phyloP scores from a whole-genome alignment of 1,139 yeast genomes.

The Blastobotrys ciferrii region DNA sequence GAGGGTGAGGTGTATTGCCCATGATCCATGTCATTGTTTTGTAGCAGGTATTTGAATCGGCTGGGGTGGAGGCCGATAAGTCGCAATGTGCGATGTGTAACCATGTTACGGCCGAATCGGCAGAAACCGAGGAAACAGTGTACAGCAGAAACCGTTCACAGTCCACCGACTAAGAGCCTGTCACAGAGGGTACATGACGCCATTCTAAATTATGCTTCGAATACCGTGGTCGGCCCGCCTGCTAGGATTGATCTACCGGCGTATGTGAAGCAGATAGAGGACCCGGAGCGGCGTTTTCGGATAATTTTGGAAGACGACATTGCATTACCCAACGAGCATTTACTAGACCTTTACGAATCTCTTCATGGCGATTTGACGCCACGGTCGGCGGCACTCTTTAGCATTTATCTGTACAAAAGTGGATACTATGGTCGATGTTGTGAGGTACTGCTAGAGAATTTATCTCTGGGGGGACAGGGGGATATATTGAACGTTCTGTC shows the following conservation, averaged over 20 bases:
- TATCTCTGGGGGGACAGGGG: conserved; percentile 16
- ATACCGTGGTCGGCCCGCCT: not conserved
- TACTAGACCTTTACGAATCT: conserved; percentile 13
- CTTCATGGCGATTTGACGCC: conserved; percentile 14
- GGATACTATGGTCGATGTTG: conserved; percentile 14
- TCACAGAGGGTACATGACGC: not conserved
- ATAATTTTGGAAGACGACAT: conserved; percentile 8
- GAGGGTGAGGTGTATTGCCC: conserved; percentile 1
- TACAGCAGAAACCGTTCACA: not conserved
- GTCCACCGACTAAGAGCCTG: not conserved
- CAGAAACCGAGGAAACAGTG: not conserved
- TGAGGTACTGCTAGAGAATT: conserved; percentile 17
- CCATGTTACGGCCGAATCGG: conserved; percentile 1
- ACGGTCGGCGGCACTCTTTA: conserved; percentile 14
- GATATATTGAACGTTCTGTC: conserved; percentile 13
- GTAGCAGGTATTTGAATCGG: conserved; percentile 4
- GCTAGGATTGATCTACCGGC: conserved; percentile 4
- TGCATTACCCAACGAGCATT: not conserved
- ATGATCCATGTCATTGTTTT: conserved; percentile 8
- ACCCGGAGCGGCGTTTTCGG: conserved; percentile 8
- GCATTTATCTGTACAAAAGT: conserved; percentile 17
- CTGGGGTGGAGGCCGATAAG: conserved; percentile 8
- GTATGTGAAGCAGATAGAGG: not conserved
- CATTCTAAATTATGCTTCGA: not conserved
- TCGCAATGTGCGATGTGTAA: conserved; percentile 4